Evolutionary conservation across 768 basidiomycete species (phyloP).

Genomic region (Obba rivulosa): DNA sequence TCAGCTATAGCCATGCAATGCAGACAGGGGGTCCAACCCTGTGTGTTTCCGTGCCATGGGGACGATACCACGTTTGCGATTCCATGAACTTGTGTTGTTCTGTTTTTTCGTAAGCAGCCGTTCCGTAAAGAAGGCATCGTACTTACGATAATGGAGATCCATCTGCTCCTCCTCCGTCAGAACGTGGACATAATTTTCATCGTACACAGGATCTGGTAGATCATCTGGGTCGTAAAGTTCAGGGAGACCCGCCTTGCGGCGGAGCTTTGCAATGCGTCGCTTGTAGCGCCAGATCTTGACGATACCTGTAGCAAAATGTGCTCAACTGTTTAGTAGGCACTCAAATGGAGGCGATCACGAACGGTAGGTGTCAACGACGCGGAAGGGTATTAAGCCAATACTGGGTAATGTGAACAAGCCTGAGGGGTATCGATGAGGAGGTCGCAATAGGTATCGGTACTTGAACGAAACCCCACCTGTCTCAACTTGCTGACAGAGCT

Average conservation of each 20-base stretch:
- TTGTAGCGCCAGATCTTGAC: slow-evolving; percentile 72
- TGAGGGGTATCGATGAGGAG: slow-evolving; percentile 16
- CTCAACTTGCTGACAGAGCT: slow-evolving; percentile 69
- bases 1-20: slow-evolving; percentile 3
- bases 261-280: slow-evolving; percentile 48
- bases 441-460: background rate
- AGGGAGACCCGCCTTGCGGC: slow-evolving; percentile 60
- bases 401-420: slow-evolving; percentile 79
- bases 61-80: slow-evolving; percentile 80
- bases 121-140: background rate
- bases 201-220: slow-evolving; percentile 71
- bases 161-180: slow-evolving; percentile 59
- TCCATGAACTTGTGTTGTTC: slow-evolving; percentile 67
- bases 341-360: slow-evolving; percentile 11
- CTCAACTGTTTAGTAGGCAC: background rate
- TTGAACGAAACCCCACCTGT: slow-evolving; percentile 44
- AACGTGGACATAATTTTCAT: slow-evolving; percentile 68
- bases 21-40: slow-evolving; percentile 33
- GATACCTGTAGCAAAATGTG: slow-evolving; percentile 67
- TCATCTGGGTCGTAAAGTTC: slow-evolving; percentile 72
- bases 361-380: slow-evolving; percentile 75
- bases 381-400: slow-evolving; percentile 73
- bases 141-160: slow-evolving; percentile 60
- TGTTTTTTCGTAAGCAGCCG: slow-evolving; percentile 15
- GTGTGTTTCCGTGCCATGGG: slow-evolving; percentile 81